Evolutionary conservation across 805 yeast species (phyloP).

Genomic region (Candida mattraensis): DNA sequence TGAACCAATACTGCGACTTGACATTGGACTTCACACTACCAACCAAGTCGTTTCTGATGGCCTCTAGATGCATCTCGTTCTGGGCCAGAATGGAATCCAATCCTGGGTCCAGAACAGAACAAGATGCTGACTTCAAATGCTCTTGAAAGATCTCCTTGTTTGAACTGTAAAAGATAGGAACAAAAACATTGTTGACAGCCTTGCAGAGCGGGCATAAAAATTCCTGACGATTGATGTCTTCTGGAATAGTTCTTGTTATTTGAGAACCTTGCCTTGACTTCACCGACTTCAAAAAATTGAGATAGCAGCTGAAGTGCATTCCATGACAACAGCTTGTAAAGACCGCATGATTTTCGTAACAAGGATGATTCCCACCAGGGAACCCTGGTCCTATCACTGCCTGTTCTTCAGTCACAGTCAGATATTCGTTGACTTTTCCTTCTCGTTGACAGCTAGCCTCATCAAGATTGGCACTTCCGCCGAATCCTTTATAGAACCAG

Average conservation of each 20-base stretch:
- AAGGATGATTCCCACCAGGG: conserved; percentile 36
- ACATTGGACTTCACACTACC: conserved; percentile 22
- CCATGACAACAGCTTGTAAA: conserved; percentile 91
- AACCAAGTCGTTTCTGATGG: conserved; percentile 23
- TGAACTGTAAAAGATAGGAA: conserved; percentile 67
- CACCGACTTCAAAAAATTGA: conserved; percentile 58
- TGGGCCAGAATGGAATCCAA: conserved; percentile 10
- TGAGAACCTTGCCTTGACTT: conserved; percentile 58
- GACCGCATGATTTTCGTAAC: conserved; percentile 45
- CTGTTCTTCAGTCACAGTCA: conserved; percentile 37
- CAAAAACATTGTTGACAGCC: conserved; percentile 76
- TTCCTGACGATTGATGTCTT: conserved; percentile 66
- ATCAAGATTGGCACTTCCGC: conserved; percentile 46
- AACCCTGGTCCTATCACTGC: conserved; percentile 73
- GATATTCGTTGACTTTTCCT: conserved; percentile 37
- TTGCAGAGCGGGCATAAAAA: conserved; percentile 91
- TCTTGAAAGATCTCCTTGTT: conserved; percentile 35
- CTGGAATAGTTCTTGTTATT: conserved; percentile 81
- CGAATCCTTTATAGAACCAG: conserved; percentile 66
- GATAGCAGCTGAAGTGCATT: conserved; percentile 79
- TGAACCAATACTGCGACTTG: conserved; percentile 31
- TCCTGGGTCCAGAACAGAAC: conserved; percentile 15
- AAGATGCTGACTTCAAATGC: conserved; percentile 13
- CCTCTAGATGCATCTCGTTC: conserved; percentile 9
- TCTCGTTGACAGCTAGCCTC: conserved; percentile 10